These are phyloP conservation scores for Thozetella sp. DNA, from an alignment of 495 filamentous ascomycete genomes.

Conservation along the genomic window DNA sequence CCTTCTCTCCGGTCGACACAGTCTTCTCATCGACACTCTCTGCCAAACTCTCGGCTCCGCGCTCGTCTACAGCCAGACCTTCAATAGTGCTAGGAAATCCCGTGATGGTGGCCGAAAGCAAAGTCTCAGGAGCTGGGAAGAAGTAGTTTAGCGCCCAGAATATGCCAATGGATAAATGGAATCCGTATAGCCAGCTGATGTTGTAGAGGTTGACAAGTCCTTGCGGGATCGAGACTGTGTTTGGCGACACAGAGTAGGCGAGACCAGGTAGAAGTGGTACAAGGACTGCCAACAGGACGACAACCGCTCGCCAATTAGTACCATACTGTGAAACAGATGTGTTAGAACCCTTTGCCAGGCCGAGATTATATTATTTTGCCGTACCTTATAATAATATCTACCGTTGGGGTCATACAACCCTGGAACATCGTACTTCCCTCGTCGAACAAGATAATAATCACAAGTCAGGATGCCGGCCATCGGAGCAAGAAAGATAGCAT, in stretches of 20 bases:
- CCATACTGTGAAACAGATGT: no score
- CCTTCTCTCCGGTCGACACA: background rate
- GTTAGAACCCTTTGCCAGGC: no score
- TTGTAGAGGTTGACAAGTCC: constrained; percentile 29
- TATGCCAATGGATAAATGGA: constrained; percentile 32
- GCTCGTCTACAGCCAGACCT: background rate
- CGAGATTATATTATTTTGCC: no score
- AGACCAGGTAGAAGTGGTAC: constrained; percentile 39
- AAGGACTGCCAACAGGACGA: constrained; percentile 38
- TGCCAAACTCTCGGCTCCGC: background rate
- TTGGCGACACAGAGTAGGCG: constrained; percentile 21
- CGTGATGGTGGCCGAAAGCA: constrained; percentile 23
- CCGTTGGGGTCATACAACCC: constrained; percentile 34
- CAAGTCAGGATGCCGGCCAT: constrained; percentile 48
- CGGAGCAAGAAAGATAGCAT: constrained; percentile 47
- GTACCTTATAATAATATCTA: constrained; percentile 32
- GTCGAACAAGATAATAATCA: constrained; percentile 51
- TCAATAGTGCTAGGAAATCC: background rate
- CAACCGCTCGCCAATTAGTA: constrained; percentile 42
- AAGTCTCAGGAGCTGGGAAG: constrained; percentile 33
- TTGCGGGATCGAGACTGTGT: constrained; percentile 12
- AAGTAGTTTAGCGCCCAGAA: constrained; percentile 30
- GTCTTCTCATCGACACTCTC: background rate
- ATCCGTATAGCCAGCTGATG: constrained; percentile 40
- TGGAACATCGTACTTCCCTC: constrained; percentile 43